Evolutionary conservation across 148 eudicot genomes (phyloP).

Genomic region (Nepenthes gracilis): DNA sequence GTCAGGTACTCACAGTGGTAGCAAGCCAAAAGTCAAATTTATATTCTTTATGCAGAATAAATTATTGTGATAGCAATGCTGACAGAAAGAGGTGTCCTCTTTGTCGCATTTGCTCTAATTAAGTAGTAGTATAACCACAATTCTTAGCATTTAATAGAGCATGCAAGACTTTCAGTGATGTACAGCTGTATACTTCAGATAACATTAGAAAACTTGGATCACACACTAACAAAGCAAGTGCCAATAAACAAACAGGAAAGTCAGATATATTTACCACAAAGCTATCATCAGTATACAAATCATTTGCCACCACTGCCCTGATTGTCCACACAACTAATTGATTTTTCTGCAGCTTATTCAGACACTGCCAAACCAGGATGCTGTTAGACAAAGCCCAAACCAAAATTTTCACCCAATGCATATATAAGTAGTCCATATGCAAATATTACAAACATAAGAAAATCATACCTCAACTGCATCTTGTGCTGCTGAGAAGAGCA

Average conservation of each 20-base stretch:
- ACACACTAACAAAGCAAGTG: too few relatives aligned
- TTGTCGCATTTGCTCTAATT: too few relatives aligned
- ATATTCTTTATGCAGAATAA: too few relatives aligned
- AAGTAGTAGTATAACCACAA: too few relatives aligned
- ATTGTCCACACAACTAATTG: constrained; percentile 55
- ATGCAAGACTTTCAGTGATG: too few relatives aligned
- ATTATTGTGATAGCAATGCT: too few relatives aligned
- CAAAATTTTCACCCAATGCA: neutral
- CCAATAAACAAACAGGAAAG: neutral
- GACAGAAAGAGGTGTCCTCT: too few relatives aligned
- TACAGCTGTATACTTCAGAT: too few relatives aligned
- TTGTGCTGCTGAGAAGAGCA: constrained; percentile 68
- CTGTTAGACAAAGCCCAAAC: neutral
- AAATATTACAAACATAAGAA: neutral
- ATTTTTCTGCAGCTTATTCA: constrained; percentile 65
- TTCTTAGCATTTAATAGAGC: too few relatives aligned
- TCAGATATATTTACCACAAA: constrained; percentile 63
- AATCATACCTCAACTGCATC: constrained; percentile 55
- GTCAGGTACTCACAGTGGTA: too few relatives aligned
- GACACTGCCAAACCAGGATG: constrained; percentile 32
- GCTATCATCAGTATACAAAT: constrained; percentile 91
- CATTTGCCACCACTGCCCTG: constrained; percentile 79
- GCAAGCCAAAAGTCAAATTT: too few relatives aligned
- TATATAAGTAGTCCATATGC: neutral
- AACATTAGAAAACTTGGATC: too few relatives aligned